phyloP scores from a whole-genome alignment of 78 protist species.

The Isochrysis galbana region DNA sequence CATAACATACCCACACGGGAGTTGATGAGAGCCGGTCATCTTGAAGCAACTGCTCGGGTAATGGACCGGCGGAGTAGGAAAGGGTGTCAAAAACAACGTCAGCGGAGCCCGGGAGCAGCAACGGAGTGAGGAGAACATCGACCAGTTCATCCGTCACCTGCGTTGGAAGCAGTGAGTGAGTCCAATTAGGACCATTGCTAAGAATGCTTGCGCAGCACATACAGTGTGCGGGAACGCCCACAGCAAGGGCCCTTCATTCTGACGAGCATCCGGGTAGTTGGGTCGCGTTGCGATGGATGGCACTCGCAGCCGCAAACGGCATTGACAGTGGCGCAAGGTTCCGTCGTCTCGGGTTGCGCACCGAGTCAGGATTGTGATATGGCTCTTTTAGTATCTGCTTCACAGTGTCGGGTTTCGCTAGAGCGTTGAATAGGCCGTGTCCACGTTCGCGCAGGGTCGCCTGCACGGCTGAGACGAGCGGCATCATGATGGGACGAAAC shows the following conservation, averaged over 20 bases:
- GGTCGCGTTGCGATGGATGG: no score
- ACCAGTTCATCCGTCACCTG: background rate
- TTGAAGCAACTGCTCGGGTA: slow-evolving; percentile 25
- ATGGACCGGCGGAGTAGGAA: slow-evolving; percentile 35
- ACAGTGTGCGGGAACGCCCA: no score
- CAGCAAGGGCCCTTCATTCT: no score
- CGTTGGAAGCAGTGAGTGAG: no score
- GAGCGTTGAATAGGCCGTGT: background rate
- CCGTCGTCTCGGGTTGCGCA: no score
- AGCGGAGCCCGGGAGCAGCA: background rate
- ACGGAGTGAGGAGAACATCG: background rate
- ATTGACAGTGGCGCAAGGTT: no score
- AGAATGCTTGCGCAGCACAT: no score
- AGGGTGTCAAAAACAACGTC: slow-evolving; percentile 22
- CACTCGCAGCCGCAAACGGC: no score
- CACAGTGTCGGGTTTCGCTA: background rate
- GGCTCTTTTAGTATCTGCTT: background rate
- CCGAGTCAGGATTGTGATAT: background rate
- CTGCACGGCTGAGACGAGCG: slow-evolving; percentile 33
- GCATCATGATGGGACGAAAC: background rate
- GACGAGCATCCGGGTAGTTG: no score
- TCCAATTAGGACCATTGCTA: no score
- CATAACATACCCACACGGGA: slow-evolving; percentile 21
- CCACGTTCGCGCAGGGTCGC: slow-evolving; percentile 27
- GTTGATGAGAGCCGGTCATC: slow-evolving; percentile 2